Base-by-base conservation (phyloP, 805 yeast species). In the Candida michaelii region DNA sequence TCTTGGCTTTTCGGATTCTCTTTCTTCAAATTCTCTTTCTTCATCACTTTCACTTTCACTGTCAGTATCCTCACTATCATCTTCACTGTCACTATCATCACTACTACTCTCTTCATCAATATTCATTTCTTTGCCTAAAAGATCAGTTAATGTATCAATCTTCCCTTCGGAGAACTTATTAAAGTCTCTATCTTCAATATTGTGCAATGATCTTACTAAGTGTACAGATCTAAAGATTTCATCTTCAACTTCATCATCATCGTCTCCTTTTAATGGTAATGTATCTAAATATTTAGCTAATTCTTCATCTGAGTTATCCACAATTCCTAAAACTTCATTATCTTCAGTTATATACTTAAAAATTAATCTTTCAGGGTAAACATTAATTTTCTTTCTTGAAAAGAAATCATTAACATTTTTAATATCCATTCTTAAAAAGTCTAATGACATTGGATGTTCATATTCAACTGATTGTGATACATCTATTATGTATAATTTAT, bases 401-500 rank as follows among this genome's bases (percentile, higher is more conserved):
- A 93, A 93, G 61, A 83, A 93, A 54, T 87, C 93, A 57, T 91
- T 93, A 17, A 91, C 87, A 58, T 93, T 93, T 62, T 91, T 93
- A 58, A 93, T 90, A 65, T 93, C 99, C 99, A 93, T 93, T 58
- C 99, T 74, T 46, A 93, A 66, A 60, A 93, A 93, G 61, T 93
- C 98, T 50, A 93, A 72, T 32, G 96, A 85, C 89, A 89, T 89
- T 9, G 97, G 98, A 64, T 93, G 99, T 54, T 89, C 97, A 8
- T 97, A 97, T 62, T 93, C 98, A 17, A 93, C 98, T 29, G 95
- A 83, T 62, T 93, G 99, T 1, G 98, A 90, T 9, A 93, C 99
- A 66, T 93, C 99, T 52, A 93, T 87, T 44, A 93, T 86, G 64
- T 85, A 89, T 21, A 93, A 68, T 57, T 80, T 77, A 25, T 77